These are phyloP conservation scores for Mucuna pruriens DNA, from an alignment of 306 rosid species.

Conservation along the genomic window DNA sequence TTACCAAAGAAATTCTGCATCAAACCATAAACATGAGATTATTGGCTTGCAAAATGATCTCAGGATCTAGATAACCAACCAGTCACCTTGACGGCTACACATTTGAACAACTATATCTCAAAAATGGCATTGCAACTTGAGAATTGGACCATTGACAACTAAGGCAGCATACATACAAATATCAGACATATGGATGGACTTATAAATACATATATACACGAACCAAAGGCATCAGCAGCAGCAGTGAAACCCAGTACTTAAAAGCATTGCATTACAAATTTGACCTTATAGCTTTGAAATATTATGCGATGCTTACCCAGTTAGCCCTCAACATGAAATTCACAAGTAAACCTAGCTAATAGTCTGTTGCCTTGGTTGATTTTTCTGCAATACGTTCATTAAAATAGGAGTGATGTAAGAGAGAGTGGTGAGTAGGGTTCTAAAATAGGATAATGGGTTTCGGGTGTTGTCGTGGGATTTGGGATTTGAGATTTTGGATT, in stretches of 20 bases:
- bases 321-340: constrained; percentile 31
- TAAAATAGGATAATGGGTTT: no score
- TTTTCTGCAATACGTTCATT: constrained; percentile 51
- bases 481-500: no score
- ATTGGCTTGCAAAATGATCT: constrained; percentile 6
- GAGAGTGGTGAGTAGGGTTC: no score
- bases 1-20: constrained; percentile 31
- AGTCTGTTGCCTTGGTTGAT: constrained; percentile 7
- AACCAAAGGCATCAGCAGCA: neutral
- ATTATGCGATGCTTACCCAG: constrained; percentile 11
- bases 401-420: constrained; percentile 52
- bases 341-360: neutral
- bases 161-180: neutral
- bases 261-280: neutral
- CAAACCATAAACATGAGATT: constrained; percentile 4
- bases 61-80: neutral
- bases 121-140: neutral
- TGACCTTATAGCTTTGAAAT: neutral
- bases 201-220: no score
- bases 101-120: constrained; percentile 8
- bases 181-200: neutral
- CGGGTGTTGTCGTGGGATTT: no score
- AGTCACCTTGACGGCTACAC: neutral
- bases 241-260: neutral
- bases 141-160: neutral